Evolutionary conservation across 163 green algal genomes (phyloP).

Genomic region (Scenedesmus sp.): DNA sequence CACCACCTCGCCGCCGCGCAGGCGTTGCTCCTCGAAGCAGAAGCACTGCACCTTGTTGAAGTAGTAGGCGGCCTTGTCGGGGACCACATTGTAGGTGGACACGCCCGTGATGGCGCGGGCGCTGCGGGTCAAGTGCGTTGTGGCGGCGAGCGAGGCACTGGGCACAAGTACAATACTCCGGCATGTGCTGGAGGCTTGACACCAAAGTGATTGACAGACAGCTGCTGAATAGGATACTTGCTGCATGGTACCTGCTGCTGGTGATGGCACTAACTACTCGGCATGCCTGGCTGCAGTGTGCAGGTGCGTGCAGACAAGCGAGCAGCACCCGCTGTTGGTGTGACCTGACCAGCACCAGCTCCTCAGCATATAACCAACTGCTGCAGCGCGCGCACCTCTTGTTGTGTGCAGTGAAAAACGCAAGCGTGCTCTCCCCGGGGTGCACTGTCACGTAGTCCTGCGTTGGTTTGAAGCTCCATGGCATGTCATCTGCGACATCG

Average conservation of each 20-base stretch:
- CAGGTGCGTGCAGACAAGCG: too few species aligned
- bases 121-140: conserved; percentile 60
- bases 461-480: conserved; percentile 95
- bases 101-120: conserved; percentile 94
- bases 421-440: conserved; percentile 96
- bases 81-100: conserved; percentile 97
- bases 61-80: conserved; percentile 91
- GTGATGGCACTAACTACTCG: background rate
- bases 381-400: conserved; percentile 58
- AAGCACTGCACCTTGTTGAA: conserved; percentile 99
- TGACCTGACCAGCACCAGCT: background rate
- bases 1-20: conserved; percentile 81
- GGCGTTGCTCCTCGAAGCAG: conserved; percentile 97
- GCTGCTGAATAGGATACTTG: too few species aligned
- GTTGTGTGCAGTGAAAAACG: conserved; percentile 98
- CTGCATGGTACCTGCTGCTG: too few species aligned
- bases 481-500: conserved; percentile 93
- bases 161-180: background rate
- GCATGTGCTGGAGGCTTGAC: too few species aligned
- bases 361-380: background rate
- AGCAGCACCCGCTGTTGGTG: background rate
- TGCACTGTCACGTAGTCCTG: conserved; percentile 78
- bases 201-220: too few species aligned
- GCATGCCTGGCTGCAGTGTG: background rate
- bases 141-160: background rate